A percentile compares a stretch with the other conserved stretches of the same genome.
Evolutionary conservation across 106 monocot genomes (phyloP).

Genomic region (Alisma plantagoaquatica): DNA sequence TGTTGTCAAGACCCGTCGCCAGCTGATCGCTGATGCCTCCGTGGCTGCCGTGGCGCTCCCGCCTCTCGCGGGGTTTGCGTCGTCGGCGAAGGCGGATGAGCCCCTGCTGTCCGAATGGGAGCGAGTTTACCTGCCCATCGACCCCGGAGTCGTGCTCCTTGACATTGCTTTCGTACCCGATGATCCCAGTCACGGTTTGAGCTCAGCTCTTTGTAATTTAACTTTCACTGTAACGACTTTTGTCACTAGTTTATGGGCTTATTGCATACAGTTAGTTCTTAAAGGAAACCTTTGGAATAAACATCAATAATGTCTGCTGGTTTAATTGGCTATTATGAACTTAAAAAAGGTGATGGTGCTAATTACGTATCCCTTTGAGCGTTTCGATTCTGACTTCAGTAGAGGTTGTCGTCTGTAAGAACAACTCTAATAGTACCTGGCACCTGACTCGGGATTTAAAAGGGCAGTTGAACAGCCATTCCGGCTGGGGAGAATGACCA

Average conservation of each 20-base stretch:
- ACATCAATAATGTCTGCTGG: too few species aligned
- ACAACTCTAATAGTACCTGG: too few species aligned
- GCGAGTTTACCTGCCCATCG: slow-evolving; percentile 81
- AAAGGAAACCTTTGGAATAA: background rate
- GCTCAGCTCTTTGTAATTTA: background rate
- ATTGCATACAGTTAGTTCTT: background rate
- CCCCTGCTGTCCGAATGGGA: slow-evolving; percentile 87
- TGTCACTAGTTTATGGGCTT: background rate
- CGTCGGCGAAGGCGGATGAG: slow-evolving; percentile 34
- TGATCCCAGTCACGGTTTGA: slow-evolving; percentile 76
- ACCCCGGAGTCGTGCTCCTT: slow-evolving; percentile 87
- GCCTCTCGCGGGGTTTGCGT: slow-evolving; percentile 5
- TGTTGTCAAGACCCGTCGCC: slow-evolving; percentile 30
- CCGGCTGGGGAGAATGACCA: too few species aligned
- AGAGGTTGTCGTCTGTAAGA: too few species aligned
- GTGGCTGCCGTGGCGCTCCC: slow-evolving; percentile 18
- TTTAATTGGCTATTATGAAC: too few species aligned
- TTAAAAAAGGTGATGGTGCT: too few species aligned
- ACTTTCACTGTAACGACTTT: background rate
- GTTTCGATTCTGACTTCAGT: too few species aligned
- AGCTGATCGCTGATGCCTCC: slow-evolving; percentile 47
- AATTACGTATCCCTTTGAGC: too few species aligned
- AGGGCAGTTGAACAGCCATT: too few species aligned
- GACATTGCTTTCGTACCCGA: slow-evolving; percentile 93
- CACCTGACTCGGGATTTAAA: too few species aligned